These are phyloP conservation scores for Hysterium pulicare DNA, from an alignment of 2,329 filamentous ascomycete species.

Conservation along the genomic window DNA sequence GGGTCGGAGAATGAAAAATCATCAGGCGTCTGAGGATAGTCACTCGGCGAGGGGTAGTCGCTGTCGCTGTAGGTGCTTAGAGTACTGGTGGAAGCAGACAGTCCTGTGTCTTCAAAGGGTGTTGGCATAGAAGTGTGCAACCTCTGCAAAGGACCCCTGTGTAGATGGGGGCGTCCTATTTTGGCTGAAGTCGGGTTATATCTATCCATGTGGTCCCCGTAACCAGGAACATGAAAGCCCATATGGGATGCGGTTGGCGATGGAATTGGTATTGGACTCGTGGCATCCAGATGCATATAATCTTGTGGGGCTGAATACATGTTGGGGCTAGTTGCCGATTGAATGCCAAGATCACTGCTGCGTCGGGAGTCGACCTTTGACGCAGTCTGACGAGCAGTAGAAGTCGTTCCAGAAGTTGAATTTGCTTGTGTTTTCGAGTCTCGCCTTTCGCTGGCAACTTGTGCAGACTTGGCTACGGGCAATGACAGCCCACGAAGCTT, in stretches of 20 bases:
- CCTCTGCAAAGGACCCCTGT: slow-evolving; percentile 40
- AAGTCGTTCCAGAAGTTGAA: slow-evolving; percentile 12
- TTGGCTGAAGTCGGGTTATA: slow-evolving; percentile 34
- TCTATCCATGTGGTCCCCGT: slow-evolving; percentile 37
- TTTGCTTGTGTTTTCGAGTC: slow-evolving; percentile 19
- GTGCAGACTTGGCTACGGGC: slow-evolving; percentile 51
- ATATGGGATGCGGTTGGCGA: slow-evolving; percentile 31
- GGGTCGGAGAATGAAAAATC: slow-evolving; percentile 41
- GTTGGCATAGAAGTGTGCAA: slow-evolving; percentile 41
- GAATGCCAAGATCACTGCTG: slow-evolving; percentile 33
- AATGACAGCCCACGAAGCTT: slow-evolving; percentile 88
- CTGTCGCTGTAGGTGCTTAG: slow-evolving; percentile 47
- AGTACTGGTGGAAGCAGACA: slow-evolving; percentile 46
- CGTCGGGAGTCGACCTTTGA: slow-evolving; percentile 24
- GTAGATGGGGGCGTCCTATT: slow-evolving; percentile 36
- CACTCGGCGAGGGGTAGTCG: slow-evolving; percentile 46
- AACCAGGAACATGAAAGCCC: slow-evolving; percentile 38
- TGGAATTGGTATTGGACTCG: slow-evolving; percentile 40
- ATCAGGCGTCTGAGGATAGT: slow-evolving; percentile 47
- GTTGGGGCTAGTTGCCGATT: slow-evolving; percentile 33
- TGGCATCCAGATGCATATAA: slow-evolving; percentile 34
- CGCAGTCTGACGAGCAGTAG: slow-evolving; percentile 22
- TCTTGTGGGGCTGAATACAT: slow-evolving; percentile 35
- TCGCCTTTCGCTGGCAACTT: slow-evolving; percentile 18
- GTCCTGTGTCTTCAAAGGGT: slow-evolving; percentile 39